Conservation (phyloP, 768 basidiomycete species). For the Kondoa subrosea region DNA sequence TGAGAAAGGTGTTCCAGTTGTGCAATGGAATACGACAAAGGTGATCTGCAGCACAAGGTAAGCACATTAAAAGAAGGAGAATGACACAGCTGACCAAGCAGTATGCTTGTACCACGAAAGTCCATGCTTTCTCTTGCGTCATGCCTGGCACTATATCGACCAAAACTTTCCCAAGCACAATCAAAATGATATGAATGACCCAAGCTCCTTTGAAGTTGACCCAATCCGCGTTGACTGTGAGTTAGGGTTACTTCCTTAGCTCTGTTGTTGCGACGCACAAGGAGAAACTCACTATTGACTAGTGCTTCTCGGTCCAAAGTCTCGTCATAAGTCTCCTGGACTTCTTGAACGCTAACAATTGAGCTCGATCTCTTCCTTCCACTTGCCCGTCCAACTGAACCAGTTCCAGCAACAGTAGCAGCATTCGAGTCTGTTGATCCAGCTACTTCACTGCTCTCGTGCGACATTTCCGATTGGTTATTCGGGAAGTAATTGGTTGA, state of each 20-base stretch:
- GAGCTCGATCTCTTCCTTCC: slow-evolving; percentile 18
- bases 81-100: slow-evolving; percentile 54
- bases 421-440: no score
- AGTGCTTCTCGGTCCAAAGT: slow-evolving; percentile 24
- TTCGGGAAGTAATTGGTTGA: background rate
- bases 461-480: slow-evolving; percentile 15
- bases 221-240: slow-evolving; percentile 61
- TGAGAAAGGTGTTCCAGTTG: slow-evolving; percentile 90
- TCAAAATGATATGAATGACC: slow-evolving; percentile 90
- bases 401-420: no score
- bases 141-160: slow-evolving; percentile 89
- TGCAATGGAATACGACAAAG: slow-evolving; percentile 97
- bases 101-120: slow-evolving; percentile 75
- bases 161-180: slow-evolving; percentile 72
- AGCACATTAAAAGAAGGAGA: background rate
- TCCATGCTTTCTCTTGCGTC: slow-evolving; percentile 89
- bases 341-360: slow-evolving; percentile 25
- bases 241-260: slow-evolving; percentile 36
- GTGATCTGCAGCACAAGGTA: slow-evolving; percentile 46
- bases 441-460: no score
- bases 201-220: slow-evolving; percentile 93
- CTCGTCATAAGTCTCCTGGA: slow-evolving; percentile 27
- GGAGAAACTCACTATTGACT: background rate
- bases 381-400: no score
- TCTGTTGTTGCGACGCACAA: background rate